Base-by-base conservation (phyloP, 2,329 filamentous ascomycete genomes). In the Trichophyton simii region DNA sequence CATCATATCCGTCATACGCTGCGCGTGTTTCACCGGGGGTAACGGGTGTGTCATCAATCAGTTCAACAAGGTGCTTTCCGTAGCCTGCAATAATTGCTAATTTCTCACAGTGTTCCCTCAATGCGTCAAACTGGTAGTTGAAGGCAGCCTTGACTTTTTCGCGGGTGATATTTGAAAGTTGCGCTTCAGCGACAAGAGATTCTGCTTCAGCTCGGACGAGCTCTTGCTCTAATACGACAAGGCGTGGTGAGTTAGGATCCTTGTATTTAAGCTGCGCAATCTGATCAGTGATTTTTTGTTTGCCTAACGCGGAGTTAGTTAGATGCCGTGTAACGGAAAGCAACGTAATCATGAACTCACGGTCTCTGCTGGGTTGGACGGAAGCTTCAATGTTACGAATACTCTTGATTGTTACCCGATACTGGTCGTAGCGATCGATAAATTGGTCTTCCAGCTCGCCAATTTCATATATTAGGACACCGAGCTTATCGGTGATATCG, bases 181-280 rank as follows among this genome's bases (percentile, higher is more conserved):
- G 94, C 6, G 94, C 94, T 77, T 99, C 94, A 65, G 94, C 94
- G 61, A 99, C 94, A 13, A 99, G 85, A n/a, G 94, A 97, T 76
- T 99, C 94, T 70, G 94, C 94, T 77, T 99, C 94, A 67, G 94
- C 94, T 69, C 94, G 91, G 68, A 99, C 94, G 63, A 99, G 88
- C 77, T 99, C 94, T 77, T 99, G 94, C 78, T 99, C 94, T 61
- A 99, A 86, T 46, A 99, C 91, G 62, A 96, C 91, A 68, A 99
- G 96, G 79, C 91, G 94, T 66, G 92, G 91, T 41, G 91, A 96
- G 80, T 95, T 96, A 68, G 94, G 94, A 77, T 99, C 94, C 81
- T 99, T 99, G 85, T 97, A 99, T 78, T 99, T 99, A 70, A 99
- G 84, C 76, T 97, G 92, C 58, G 94, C 92, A 69, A 99, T 99